Percentiles rank a stretch among this genome's conserved stretches.
These are phyloP conservation scores for Saccharomyces mikatae DNA, from an alignment of 805 yeast species.

Conservation along the genomic window DNA sequence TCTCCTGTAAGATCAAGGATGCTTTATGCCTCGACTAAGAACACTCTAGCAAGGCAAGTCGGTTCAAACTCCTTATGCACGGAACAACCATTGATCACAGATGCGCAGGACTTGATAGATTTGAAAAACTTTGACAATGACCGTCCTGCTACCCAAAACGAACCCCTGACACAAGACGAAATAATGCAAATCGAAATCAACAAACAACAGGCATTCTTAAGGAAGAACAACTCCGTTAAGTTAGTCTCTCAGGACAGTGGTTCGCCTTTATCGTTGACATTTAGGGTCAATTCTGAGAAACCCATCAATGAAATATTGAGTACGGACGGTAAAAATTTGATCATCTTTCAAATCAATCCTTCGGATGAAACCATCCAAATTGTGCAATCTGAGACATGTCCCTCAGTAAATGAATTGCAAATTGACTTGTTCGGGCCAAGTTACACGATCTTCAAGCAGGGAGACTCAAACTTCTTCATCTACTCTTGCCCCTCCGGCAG, in stretches of 20 bases:
- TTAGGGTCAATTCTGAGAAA: constrained; percentile 13
- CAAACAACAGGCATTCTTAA: constrained; percentile 25
- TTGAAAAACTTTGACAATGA: constrained; percentile 7
- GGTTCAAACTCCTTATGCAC: constrained; percentile 42
- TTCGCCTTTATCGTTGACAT: constrained; percentile 18
- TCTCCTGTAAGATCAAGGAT: constrained; percentile 79
- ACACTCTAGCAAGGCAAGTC: constrained; percentile 62
- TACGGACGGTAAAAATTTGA: constrained; percentile 35
- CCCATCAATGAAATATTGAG: background rate
- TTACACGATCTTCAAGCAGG: constrained; percentile 47
- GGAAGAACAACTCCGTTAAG: constrained; percentile 14
- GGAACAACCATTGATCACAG: constrained; percentile 30
- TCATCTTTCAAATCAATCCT: constrained; percentile 45
- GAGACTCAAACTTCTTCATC: constrained; percentile 46
- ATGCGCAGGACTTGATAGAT: constrained; percentile 26
- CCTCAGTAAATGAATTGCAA: constrained; percentile 25
- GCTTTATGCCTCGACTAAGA: constrained; percentile 89
- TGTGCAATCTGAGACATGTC: constrained; percentile 19
- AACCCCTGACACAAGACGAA: constrained; percentile 23
- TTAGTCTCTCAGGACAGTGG: constrained; percentile 27
- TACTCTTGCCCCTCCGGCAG: constrained; percentile 89
- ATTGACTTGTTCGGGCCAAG: constrained; percentile 40
- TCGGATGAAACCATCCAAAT: constrained; percentile 41
- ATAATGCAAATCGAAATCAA: constrained; percentile 17
- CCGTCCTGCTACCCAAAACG: constrained; percentile 6